phyloP scores from a whole-genome alignment of 2,329 filamentous ascomycete genomes.

The Apiospora saccharicola region DNA sequence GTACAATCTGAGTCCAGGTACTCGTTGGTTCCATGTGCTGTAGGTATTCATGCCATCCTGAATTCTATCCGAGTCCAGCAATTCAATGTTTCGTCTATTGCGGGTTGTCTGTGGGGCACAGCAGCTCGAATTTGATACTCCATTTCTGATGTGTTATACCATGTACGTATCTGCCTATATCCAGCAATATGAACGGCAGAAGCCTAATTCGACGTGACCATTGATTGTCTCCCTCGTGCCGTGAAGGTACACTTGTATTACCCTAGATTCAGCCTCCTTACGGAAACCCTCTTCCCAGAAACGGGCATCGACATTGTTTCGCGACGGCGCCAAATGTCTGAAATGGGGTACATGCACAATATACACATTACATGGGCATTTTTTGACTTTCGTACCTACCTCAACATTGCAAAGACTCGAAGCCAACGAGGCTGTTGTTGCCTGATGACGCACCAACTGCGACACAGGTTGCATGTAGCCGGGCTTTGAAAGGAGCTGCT shows the following conservation, averaged over 20 bases:
- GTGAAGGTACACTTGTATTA: neutral
- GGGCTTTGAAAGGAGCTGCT: slow-evolving; percentile 2
- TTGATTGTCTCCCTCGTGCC: neutral
- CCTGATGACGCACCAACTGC: slow-evolving; percentile 2
- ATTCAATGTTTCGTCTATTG: slow-evolving; percentile 9
- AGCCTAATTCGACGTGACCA: neutral
- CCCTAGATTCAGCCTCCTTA: slow-evolving; percentile 9
- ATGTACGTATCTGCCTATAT: neutral
- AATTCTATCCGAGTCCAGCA: neutral
- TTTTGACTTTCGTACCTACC: slow-evolving; percentile 16
- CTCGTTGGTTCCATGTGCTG: neutral
- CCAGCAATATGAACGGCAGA: neutral
- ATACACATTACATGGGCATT: neutral
- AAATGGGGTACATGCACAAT: neutral
- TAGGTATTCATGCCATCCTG: neutral
- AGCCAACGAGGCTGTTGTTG: slow-evolving; percentile 2
- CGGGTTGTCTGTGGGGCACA: neutral
- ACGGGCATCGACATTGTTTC: slow-evolving; percentile 7
- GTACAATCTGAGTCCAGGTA: neutral
- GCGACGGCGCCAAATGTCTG: neutral
- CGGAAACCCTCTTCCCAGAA: slow-evolving; percentile 10
- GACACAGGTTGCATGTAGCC: slow-evolving; percentile 8
- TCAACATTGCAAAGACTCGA: neutral
- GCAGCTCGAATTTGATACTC: too few relatives aligned
- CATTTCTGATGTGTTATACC: too few relatives aligned